Base-by-base conservation (phyloP, 2,329 filamentous ascomycete genomes). In the Westerdykella ornata region DNA sequence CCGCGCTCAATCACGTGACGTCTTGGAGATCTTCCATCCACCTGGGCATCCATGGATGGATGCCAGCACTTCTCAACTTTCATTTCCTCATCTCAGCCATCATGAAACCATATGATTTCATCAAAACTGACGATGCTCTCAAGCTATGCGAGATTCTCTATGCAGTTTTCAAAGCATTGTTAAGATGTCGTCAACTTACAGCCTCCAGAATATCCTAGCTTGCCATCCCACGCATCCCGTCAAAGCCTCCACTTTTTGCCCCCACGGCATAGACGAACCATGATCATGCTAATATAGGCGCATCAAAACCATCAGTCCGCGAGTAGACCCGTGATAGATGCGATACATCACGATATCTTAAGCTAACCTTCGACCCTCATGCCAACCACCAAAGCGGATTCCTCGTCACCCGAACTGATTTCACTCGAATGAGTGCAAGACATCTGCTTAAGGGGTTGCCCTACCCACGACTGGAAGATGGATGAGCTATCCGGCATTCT, bases 201-300 rank as follows among this genome's bases (percentile, higher is more conserved):
- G n/a, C 6, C 16, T 17, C 30, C 30, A 33, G 8, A 22, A 17
- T 19, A 8, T 43, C 37, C 32, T 30, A 39, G 39, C 41, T 37
- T 32, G 22, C 12, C 18, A 19, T 13, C 15, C 15, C n/a, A 13
- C 28, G 35, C 32, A 33, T n/a, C 26, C 28, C 22, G 13, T 30
- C 36, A 32, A 41, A 33, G 18, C 39, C 43, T 39, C 17, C 35
- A 26, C 22, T 35, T 42, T 45, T 37, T 22, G 17, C 43, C 38
- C 32, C 38, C 22, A 42, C 35, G 42, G 43, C 48, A 45, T 49
- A 30, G 41, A 41, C 34, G 38, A 20, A 38, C 19, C 38, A 26
- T 28, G 20, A 38, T 54, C 44, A 54, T 54, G 51, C 47, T 42
- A 44, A 50, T 54, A 52, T 51, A 46, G 47, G 41, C 46, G 44